Evolutionary conservation across 495 filamentous ascomycete species (phyloP).

Genomic region (Neurospora sp.): DNA sequence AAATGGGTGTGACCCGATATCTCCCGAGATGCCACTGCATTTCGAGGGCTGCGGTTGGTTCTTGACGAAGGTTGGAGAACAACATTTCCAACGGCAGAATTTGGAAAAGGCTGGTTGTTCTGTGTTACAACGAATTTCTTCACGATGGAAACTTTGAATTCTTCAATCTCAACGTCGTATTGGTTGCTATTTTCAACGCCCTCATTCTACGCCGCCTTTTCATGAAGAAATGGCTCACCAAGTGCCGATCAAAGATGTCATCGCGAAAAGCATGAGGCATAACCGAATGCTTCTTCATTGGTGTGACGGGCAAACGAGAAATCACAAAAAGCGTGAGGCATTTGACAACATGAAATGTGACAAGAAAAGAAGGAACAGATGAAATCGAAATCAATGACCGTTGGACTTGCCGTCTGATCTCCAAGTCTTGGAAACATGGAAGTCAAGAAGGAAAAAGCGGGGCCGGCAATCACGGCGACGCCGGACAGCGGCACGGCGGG

Average conservation of each 20-base stretch:
- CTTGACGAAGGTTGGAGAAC: background rate
- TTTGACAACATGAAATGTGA: background rate
- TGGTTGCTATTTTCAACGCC: background rate
- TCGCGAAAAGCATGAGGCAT: background rate
- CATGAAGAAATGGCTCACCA: background rate
- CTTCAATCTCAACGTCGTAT: background rate
- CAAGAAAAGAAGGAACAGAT: background rate
- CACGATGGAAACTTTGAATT: no score
- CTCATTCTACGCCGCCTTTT: no score
- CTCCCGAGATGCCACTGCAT: constrained; percentile 4
- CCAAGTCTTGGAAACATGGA: background rate
- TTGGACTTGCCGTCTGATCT: background rate
- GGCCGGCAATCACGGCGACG: background rate
- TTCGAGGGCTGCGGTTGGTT: background rate
- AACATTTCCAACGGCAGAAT: background rate
- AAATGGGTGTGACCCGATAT: constrained; percentile 12
- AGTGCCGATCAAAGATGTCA: background rate
- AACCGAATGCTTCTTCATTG: background rate
- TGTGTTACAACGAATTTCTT: no score
- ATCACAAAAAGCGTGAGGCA: background rate
- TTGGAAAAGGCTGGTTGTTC: background rate
- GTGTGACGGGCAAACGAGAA: background rate
- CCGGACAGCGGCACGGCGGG: background rate
- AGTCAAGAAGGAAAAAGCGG: background rate
- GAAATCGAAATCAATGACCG: background rate